Evolutionary conservation across 768 basidiomycete species (phyloP).

Genomic region (Suillus occidentalis): DNA sequence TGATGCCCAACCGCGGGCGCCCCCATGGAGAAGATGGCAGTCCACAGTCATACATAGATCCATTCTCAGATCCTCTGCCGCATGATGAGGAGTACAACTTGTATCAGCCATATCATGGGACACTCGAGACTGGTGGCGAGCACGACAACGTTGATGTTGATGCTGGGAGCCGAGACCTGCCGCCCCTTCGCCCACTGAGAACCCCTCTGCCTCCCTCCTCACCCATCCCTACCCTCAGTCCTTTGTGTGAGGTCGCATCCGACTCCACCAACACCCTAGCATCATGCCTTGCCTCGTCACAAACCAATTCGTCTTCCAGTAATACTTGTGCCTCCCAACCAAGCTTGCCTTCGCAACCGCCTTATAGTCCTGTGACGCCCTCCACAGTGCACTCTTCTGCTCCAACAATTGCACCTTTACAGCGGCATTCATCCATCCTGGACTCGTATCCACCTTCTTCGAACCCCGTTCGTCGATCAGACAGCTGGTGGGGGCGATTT

Average conservation of each 20-base stretch:
- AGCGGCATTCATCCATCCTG: conserved; percentile 43
- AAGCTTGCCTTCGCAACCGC: conserved; percentile 15
- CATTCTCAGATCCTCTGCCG: conserved; percentile 33
- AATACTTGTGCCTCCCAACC: conserved; percentile 18
- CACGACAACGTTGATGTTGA: conserved; percentile 17
- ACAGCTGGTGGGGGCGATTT: conserved; percentile 81
- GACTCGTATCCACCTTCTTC: conserved; percentile 40
- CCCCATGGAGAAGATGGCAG: conserved; percentile 17
- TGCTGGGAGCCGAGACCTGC: conserved; percentile 14
- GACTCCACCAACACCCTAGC: conserved; percentile 25
- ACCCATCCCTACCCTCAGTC: conserved; percentile 31
- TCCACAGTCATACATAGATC: conserved; percentile 46
- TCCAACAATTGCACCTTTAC: conserved; percentile 28
- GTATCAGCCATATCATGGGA: conserved; percentile 12
- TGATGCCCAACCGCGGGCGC: conserved; percentile 5
- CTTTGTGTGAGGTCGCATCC: conserved; percentile 34
- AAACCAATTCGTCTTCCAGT: conserved; percentile 26
- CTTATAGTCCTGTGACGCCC: conserved; percentile 24
- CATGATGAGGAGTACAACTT: conserved; percentile 19
- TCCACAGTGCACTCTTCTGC: conserved; percentile 29
- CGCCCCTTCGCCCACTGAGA: conserved; percentile 15
- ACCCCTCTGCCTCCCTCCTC: conserved; percentile 17
- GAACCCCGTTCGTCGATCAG: conserved; percentile 58
- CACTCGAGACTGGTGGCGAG: conserved; percentile 22
- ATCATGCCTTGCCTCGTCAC: conserved; percentile 24